Evolutionary conservation across 1,139 yeast genomes (phyloP), one percentile per base, ranked within the genome.

Genomic region (Debaryomyces sp.): DNA sequence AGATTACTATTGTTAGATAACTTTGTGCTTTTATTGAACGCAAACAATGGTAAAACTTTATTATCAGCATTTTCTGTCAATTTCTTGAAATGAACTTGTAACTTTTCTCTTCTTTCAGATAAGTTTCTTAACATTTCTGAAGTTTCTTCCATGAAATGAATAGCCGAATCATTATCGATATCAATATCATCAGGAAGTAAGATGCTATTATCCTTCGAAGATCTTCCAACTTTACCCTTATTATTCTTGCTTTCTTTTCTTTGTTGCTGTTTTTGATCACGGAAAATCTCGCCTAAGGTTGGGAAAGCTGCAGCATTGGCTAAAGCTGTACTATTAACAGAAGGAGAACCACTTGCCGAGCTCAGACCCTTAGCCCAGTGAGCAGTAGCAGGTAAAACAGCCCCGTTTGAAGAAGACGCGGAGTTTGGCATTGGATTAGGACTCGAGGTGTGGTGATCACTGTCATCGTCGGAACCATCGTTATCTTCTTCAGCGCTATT

Each of bases 231-330:
- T 50, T 67, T 68, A 43, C 60, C 53, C 57, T 68, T 70, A 48
- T 58, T 41, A 27, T 6, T 27, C 49, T 71, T 68, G 35, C 55
- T 51, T 40, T 64, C 70, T 52, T 65, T 71, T 60, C 64, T 66
- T 33, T 59, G 60, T 46, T 63, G 70, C 44, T 63, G 68, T 53
- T 72, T 71, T 50, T 70, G 74, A 43, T 80, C 72, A 49, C 75
- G 71, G 48, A 81, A 70, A 2, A 85, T 79, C 61, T 86, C 92
- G 6, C 87, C 87, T 54, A 87, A 72, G 0, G 92, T 81, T 34
- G 94, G 94, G 76, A 87, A 85, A 4, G 89, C 84, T 2, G 85
- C 78, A 5, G 82, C 67, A 56, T 82, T 80, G 4, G 81, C 73
- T 55, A 78, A 64, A 12, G 73, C 67, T 38, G 70, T 67, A 43